Conservation (phyloP, 2,329 filamentous ascomycete species). For the Aspergillus nomiae region DNA sequence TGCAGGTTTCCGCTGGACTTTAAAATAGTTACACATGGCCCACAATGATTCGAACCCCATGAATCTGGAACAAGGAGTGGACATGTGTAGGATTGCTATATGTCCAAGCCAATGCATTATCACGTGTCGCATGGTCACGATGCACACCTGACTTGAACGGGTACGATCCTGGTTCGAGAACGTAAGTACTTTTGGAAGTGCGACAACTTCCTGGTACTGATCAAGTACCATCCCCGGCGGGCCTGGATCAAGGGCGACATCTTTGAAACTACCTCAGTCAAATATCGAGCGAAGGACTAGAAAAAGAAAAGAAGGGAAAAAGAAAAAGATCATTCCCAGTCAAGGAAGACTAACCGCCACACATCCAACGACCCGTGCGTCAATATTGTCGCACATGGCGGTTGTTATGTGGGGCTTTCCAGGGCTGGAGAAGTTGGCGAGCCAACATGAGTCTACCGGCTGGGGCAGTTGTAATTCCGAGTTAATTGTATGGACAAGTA, state of each 20-base stretch:
- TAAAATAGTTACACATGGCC: conserved; percentile 4
- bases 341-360: background rate
- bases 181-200: background rate
- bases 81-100: background rate
- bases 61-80: background rate
- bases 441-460: no score
- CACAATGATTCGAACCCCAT: background rate
- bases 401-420: background rate
- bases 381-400: conserved; percentile 2
- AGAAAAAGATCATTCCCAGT: background rate
- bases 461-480: no score
- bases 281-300: background rate
- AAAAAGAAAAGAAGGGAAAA: background rate
- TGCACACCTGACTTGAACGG: background rate
- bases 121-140: background rate
- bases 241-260: background rate
- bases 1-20: background rate
- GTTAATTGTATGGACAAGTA: no score
- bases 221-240: background rate
- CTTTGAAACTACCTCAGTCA: background rate
- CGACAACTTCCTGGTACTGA: background rate
- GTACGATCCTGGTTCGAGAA: background rate
- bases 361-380: background rate
- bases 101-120: background rate
- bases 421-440: background rate